A percentile compares a stretch with the other conserved stretches of the same genome.
These are phyloP conservation scores for Chalciporus sphaerocephalus DNA, from an alignment of 768 basidiomycete species.

Conservation along the genomic window DNA sequence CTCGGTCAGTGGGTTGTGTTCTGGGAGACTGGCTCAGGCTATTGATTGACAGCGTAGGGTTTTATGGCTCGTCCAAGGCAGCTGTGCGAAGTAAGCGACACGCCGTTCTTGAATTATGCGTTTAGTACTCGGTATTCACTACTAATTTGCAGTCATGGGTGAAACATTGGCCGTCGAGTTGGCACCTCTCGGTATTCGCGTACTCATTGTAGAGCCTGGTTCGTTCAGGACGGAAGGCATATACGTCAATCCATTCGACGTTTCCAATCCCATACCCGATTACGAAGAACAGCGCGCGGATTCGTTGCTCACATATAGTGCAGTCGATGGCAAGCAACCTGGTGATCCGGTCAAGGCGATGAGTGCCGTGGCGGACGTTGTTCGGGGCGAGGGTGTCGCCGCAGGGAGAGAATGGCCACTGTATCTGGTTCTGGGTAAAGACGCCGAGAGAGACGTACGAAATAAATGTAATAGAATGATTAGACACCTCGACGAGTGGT, in stretches of 20 bases:
- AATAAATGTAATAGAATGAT: too few relatives aligned
- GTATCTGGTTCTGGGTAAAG: conserved; percentile 46
- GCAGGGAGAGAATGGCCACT: conserved; percentile 43
- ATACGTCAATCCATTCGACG: conserved; percentile 36
- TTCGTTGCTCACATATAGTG: conserved; percentile 30
- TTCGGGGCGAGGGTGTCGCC: conserved; percentile 46
- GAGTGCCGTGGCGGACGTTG: conserved; percentile 37
- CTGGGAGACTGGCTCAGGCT: background rate
- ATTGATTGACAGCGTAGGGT: conserved; percentile 27
- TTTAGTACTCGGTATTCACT: background rate
- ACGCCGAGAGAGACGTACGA: conserved; percentile 51
- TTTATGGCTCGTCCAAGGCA: conserved; percentile 54
- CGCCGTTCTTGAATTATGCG: background rate
- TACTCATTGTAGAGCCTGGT: conserved; percentile 55
- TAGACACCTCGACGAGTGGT: conserved; percentile 48
- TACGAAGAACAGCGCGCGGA: conserved; percentile 44
- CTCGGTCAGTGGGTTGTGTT: conserved; percentile 16
- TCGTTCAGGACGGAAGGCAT: conserved; percentile 59
- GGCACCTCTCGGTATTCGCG: conserved; percentile 50
- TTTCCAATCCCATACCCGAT: conserved; percentile 40
- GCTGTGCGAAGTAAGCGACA: conserved; percentile 46
- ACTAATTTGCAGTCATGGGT: conserved; percentile 45
- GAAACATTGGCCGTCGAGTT: conserved; percentile 54
- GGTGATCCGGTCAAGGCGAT: conserved; percentile 60
- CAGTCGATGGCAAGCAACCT: conserved; percentile 43